Percentiles rank a stretch among this genome's conserved stretches.
phyloP scores from a whole-genome alignment of 257 asterid genomes.

The Scutellaria baicalensis region DNA sequence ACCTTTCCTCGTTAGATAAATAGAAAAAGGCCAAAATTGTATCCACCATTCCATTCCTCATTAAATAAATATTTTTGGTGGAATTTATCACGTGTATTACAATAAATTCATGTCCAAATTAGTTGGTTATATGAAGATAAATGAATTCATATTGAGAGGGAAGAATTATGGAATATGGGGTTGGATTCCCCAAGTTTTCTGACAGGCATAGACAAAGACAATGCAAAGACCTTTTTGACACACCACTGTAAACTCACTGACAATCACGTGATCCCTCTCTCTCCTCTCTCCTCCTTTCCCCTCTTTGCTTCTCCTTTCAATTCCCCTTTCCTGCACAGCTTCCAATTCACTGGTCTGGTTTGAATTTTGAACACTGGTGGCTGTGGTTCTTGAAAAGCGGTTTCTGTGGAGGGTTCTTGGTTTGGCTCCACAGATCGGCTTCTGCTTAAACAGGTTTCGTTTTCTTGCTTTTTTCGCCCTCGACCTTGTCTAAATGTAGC shows the following conservation, averaged over 20 bases:
- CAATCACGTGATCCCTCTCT: constrained; percentile 65
- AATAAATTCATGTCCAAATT: neutral
- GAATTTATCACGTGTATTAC: no score
- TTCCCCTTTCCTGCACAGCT: constrained; percentile 1
- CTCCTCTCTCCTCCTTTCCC: neutral
- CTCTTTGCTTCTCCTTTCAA: constrained; percentile 19
- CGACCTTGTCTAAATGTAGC: neutral
- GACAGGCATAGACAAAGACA: constrained; percentile 24
- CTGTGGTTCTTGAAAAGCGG: neutral
- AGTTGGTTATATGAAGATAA: neutral
- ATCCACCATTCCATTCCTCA: no score
- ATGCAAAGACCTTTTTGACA: constrained; percentile 24
- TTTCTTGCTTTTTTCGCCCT: neutral
- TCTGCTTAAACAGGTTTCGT: constrained; percentile 9
- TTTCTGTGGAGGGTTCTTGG: neutral
- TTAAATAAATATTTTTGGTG: no score
- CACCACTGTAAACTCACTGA: constrained; percentile 36
- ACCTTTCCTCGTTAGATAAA: no score
- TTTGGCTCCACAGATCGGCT: constrained; percentile 29
- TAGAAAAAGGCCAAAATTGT: no score
- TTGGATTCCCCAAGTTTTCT: constrained; percentile 24
- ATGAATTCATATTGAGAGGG: neutral
- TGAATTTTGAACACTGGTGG: constrained; percentile 13
- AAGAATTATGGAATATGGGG: neutral
- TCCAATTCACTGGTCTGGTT: constrained; percentile 16